Conservation (phyloP, 495 filamentous ascomycete species). For the Choiromyces venosus region DNA sequence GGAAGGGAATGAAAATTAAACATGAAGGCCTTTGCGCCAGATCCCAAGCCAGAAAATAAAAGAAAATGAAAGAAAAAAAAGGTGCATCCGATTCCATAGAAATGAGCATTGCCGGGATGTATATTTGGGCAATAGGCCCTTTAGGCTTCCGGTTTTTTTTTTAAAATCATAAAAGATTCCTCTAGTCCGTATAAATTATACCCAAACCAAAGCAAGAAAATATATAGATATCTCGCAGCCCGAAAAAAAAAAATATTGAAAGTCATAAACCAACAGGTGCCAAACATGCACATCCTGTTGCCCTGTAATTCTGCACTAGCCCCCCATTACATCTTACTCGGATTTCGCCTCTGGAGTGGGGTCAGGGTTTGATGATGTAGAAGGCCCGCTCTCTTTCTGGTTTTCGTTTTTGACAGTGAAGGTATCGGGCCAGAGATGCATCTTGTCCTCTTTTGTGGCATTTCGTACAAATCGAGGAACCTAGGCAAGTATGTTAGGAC, state of each 20-base stretch:
- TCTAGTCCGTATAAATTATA: not conserved
- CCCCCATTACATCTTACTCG: not conserved
- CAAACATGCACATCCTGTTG: not conserved
- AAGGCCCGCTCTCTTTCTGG: conserved; percentile 14
- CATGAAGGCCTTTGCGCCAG: not conserved
- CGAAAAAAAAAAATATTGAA: not conserved
- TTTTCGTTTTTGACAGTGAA: conserved; percentile 49
- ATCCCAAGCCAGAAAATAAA: not conserved
- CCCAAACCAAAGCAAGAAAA: not conserved
- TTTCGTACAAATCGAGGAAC: conserved; percentile 56
- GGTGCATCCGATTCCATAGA: not conserved
- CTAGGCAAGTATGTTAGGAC: conserved; percentile 24
- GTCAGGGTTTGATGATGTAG: conserved; percentile 5
- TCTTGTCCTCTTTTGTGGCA: conserved; percentile 57
- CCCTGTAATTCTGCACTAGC: not conserved
- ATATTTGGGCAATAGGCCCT: not conserved
- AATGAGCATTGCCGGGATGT: not conserved
- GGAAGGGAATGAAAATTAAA: not conserved
- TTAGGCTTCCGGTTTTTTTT: not conserved
- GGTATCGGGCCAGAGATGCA: conserved; percentile 61
- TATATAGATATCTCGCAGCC: not conserved
- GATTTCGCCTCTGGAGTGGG: not conserved
- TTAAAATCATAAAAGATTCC: not conserved
- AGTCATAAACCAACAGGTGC: not conserved
- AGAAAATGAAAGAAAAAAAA: not conserved